phyloP scores from a whole-genome alignment of 2,329 filamentous ascomycete genomes.

The Scedosporium dehoogii region DNA sequence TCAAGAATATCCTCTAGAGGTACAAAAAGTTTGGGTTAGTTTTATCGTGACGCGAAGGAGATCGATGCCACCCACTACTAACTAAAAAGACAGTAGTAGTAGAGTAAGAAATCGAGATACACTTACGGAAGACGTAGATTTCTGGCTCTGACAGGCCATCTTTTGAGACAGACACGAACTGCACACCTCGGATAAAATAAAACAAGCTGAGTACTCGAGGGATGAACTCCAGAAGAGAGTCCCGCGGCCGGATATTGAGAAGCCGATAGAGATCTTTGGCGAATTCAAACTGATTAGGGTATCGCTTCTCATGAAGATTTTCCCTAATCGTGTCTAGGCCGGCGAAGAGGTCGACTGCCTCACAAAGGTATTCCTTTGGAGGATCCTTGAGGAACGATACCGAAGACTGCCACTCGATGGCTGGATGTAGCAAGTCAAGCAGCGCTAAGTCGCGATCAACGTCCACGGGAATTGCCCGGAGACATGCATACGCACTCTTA shows the following conservation, averaged over 20 bases:
- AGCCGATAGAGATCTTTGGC: conserved; percentile 8
- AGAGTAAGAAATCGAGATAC: neutral
- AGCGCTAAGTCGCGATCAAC: conserved; percentile 8
- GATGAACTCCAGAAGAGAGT: conserved; percentile 12
- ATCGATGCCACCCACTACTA: too few species aligned
- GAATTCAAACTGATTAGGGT: conserved; percentile 11
- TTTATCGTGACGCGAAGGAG: too few species aligned
- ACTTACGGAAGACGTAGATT: conserved; percentile 9
- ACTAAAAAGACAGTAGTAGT: too few species aligned
- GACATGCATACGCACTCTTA: conserved; percentile 11
- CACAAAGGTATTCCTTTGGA: conserved; percentile 11
- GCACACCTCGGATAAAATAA: neutral
- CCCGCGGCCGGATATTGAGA: conserved; percentile 4
- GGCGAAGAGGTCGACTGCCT: conserved; percentile 11
- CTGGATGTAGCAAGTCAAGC: conserved; percentile 12
- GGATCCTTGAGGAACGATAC: conserved; percentile 11
- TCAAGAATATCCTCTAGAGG: neutral
- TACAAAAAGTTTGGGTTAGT: too few species aligned
- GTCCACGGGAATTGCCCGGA: conserved; percentile 9
- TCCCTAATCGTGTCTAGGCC: conserved; percentile 11
- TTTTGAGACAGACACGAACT: conserved; percentile 11
- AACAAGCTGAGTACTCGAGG: conserved; percentile 11
- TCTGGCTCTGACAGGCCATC: conserved; percentile 8
- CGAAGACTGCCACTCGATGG: conserved; percentile 11
- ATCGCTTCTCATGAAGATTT: conserved; percentile 9